A percentile compares a stretch with the other conserved stretches of the same genome.
phyloP scores from a whole-genome alignment of 1,139 yeast genomes.

The Scheffersomyces quercinus region DNA sequence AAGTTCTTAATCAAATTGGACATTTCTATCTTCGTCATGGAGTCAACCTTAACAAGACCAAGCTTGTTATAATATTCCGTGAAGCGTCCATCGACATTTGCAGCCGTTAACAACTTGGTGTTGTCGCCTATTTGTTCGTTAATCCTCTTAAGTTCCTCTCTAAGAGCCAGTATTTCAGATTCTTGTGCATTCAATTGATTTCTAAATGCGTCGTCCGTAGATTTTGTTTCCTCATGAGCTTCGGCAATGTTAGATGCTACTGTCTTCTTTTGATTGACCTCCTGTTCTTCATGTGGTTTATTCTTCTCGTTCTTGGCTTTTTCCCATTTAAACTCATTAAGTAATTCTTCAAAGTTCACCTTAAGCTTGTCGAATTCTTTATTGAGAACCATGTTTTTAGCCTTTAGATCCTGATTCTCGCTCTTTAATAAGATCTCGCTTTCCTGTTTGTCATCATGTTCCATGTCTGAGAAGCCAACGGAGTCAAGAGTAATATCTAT shows the following conservation, averaged over 20 bases:
- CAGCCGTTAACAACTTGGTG: constrained; percentile 3
- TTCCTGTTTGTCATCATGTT: background rate
- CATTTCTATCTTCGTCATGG: constrained; percentile 25
- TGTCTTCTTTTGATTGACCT: background rate
- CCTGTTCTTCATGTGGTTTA: background rate
- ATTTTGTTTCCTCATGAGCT: too few relatives aligned
- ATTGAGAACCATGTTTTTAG: constrained; percentile 5
- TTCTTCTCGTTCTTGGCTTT: constrained; percentile 1
- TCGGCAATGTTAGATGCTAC: background rate
- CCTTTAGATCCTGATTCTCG: constrained; percentile 17
- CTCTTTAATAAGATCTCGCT: constrained; percentile 1
- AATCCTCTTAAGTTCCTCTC: background rate
- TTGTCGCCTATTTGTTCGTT: constrained; percentile 10
- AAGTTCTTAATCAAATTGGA: constrained; percentile 32
- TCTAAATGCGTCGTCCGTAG: too few relatives aligned
- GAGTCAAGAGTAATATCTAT: background rate
- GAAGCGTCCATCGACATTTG: constrained; percentile 18
- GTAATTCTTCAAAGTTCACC: constrained; percentile 7
- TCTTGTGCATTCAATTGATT: constrained; percentile 3
- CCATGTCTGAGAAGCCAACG: background rate
- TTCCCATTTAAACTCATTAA: constrained; percentile 9
- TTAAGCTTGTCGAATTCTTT: constrained; percentile 8
- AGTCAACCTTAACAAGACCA: constrained; percentile 30
- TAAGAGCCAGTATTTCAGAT: constrained; percentile 4
- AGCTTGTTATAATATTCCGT: constrained; percentile 24